Evolutionary conservation across 2,329 filamentous ascomycete species (phyloP).

Genomic region (Chrysoporthe puriensis): DNA sequence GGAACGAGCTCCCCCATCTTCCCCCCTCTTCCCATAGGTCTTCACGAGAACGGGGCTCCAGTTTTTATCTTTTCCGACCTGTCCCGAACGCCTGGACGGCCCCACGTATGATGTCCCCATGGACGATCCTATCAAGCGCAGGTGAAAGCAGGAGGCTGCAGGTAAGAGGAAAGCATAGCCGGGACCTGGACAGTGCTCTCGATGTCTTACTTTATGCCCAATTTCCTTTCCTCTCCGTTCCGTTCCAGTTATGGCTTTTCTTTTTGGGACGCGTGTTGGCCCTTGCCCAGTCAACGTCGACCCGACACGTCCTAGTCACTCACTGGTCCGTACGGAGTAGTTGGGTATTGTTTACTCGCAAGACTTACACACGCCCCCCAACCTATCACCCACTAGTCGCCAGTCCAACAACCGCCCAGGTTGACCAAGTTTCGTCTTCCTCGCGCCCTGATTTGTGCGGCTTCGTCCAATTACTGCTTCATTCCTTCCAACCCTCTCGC

Average conservation of each 20-base stretch:
- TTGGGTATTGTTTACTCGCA: conserved; percentile 2
- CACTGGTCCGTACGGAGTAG: background rate
- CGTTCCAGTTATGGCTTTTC: background rate
- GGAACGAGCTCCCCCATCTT: background rate
- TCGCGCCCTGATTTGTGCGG: conserved; percentile 12
- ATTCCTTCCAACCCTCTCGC: background rate
- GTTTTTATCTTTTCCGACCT: conserved; percentile 15
- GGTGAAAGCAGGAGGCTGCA: background rate
- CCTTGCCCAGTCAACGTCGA: background rate
- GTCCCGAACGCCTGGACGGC: conserved; percentile 11
- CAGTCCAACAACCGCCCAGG: background rate
- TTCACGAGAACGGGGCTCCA: background rate
- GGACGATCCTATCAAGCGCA: conserved; percentile 1
- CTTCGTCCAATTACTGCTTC: background rate
- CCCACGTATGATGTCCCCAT: conserved; percentile 8
- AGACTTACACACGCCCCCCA: background rate
- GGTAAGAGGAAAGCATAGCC: background rate
- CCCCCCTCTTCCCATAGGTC: background rate
- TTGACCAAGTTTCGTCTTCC: background rate
- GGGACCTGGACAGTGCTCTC: background rate
- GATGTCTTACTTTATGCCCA: conserved; percentile 3
- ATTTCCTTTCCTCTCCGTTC: background rate
- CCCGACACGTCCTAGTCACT: background rate
- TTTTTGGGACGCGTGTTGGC: background rate
- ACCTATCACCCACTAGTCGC: background rate